Evolutionary conservation across 2,329 filamentous ascomycete genomes (phyloP).

Genomic region (Monilinia laxa): DNA sequence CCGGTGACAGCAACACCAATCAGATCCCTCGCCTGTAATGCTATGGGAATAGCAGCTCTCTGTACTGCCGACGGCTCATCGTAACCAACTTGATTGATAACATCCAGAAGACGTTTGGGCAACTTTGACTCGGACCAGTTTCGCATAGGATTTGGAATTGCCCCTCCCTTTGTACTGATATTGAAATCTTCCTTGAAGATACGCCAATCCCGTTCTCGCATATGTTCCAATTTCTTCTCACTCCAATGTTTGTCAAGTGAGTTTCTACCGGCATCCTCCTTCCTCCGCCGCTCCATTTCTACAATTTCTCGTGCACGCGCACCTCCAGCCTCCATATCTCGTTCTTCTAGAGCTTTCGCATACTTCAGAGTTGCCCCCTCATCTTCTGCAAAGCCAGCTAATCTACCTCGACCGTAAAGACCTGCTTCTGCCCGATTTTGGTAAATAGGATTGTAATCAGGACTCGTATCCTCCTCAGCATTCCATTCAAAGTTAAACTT

Average conservation of each 20-base stretch:
- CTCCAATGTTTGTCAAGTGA: constrained; percentile 92
- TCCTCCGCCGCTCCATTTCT: constrained; percentile 78
- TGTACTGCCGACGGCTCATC: constrained; percentile 90
- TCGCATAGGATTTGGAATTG: constrained; percentile 94
- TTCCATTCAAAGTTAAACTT: constrained; percentile 99
- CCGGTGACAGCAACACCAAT: constrained; percentile 97
- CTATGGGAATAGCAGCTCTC: constrained; percentile 91
- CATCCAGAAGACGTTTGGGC: constrained; percentile 73
- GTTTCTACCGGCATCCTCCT: constrained; percentile 70
- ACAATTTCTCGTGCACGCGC: constrained; percentile 76
- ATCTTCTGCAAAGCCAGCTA: constrained; percentile 65
- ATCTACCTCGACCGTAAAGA: constrained; percentile 66
- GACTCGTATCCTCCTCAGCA: constrained; percentile 85
- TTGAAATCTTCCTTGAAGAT: constrained; percentile 99
- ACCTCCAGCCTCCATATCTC: constrained; percentile 73
- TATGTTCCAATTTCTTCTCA: constrained; percentile 86
- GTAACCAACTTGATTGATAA: constrained; percentile 84
- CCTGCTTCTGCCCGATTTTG: constrained; percentile 63
- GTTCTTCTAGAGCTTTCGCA: constrained; percentile 68
- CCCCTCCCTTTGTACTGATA: constrained; percentile 88
- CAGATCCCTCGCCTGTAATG: constrained; percentile 87
- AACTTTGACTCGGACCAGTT: constrained; percentile 85
- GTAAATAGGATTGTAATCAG: constrained; percentile 80
- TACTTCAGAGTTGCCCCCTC: constrained; percentile 57
- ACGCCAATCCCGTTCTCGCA: constrained; percentile 97